Base-by-base conservation (phyloP, 208 protist genomes). In the Naegleria fowleri region DNA sequence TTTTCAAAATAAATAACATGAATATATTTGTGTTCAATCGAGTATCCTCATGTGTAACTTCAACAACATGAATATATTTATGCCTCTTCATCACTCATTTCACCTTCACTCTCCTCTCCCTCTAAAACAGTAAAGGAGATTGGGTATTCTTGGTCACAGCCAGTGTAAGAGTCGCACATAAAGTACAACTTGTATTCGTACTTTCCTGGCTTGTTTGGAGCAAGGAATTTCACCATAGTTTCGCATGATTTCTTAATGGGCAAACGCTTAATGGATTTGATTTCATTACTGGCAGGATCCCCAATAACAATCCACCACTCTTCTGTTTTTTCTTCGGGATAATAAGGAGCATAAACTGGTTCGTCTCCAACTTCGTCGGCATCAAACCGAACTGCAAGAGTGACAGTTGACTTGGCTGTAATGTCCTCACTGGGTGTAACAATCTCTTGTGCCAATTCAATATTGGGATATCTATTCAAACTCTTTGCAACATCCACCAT, bases 271-370 rank as follows among this genome's bases (percentile, higher is more conserved):
- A 92, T 91, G 5, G 88, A 40, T 15, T 88, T 52, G 0, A 96
- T 40, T 38, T 90, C 75, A 90, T 97, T 97, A 11, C 91, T 92
- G 9, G 90, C 89, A 9, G 58, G 16, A 86, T 98, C 96, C 83
- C 97, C 97, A 13, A 98, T 41, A 16, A 98, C 93, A 0, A 98
- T 59, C 97, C 97, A 98, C 97, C 97, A 98, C 59, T 92, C 93
- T 92, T 98, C 96, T 4, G 93, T 55, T 86, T 95, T 96, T 51
- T 94, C 88, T 86, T 93, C 85, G 6, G 95, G 95, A 67, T 93
- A 95, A 58, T 86, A 93, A 33, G 95, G 94, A 55, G 94, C 94
- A 52, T 91, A 67, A 16, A 96, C 93, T 43, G 86, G n/a, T 36
- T 86, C 76, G 16, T 92, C 25, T 41, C 2, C 11, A 2, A 76